Evolutionary conservation across 352 stramenopile genomes (phyloP).

Genomic region (Phytophthora lateralis): DNA sequence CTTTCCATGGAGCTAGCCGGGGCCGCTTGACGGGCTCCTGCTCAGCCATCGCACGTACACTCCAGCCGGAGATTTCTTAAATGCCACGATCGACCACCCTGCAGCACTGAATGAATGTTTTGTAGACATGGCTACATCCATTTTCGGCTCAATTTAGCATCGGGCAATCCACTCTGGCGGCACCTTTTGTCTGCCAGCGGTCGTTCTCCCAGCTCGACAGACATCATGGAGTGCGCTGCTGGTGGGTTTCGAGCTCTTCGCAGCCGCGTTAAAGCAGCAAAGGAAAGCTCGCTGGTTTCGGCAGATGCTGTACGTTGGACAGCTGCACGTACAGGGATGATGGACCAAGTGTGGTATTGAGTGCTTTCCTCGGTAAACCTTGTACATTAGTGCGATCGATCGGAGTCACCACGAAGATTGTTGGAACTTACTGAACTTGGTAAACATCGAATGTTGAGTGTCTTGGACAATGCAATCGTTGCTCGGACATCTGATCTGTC

Average conservation of each 20-base stretch:
- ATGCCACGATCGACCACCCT: neutral
- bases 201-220: too few species aligned
- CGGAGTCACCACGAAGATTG: slow-evolving; percentile 3
- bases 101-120: slow-evolving; percentile 3
- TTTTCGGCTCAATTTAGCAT: neutral
- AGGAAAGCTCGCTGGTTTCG: slow-evolving; percentile 1
- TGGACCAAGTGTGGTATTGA: neutral
- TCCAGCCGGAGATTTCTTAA: neutral
- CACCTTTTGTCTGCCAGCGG: too few species aligned
- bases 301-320: neutral
- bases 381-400: slow-evolving; percentile 12
- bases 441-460: neutral
- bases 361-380: neutral
- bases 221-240: slow-evolving; percentile 28
- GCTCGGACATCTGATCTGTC: neutral
- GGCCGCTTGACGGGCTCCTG: slow-evolving; percentile 25
- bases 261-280: slow-evolving; percentile 44
- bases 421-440: slow-evolving; percentile 18
- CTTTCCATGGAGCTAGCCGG: slow-evolving; percentile 31
- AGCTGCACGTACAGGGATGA: neutral
- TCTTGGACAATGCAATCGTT: neutral
- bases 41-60: slow-evolving; percentile 5
- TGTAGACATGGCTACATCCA: slow-evolving; percentile 12
- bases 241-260: slow-evolving; percentile 48
- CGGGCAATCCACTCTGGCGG: too few species aligned